Evolutionary conservation across 2,329 filamentous ascomycete genomes (phyloP).

Genomic region (Dactylonectria estremocensis): DNA sequence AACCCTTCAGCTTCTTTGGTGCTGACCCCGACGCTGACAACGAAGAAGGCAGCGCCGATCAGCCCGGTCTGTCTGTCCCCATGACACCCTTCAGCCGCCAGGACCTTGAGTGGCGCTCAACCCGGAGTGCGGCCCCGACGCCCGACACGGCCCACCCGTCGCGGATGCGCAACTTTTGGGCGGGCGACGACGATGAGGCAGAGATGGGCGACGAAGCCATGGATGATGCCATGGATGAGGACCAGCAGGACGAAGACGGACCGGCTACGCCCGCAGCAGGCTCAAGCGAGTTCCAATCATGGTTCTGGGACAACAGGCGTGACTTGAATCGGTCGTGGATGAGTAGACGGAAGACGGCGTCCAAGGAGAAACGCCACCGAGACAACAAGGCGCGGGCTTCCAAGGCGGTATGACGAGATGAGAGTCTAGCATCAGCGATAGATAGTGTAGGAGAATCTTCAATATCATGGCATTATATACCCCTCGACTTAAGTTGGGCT

Average conservation of each 20-base stretch:
- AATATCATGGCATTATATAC: not conserved
- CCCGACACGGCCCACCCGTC: slow-evolving; percentile 90
- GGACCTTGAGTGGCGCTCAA: slow-evolving; percentile 81
- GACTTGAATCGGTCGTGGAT: slow-evolving; percentile 78
- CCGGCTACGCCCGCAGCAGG: slow-evolving; percentile 43
- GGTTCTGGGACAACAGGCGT: slow-evolving; percentile 78
- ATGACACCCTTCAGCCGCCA: slow-evolving; percentile 87
- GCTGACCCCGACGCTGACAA: slow-evolving; percentile 60
- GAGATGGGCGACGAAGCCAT: slow-evolving; percentile 54
- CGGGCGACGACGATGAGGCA: slow-evolving; percentile 61
- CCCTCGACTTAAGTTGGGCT: not conserved
- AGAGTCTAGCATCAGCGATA: not conserved
- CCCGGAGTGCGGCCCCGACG: slow-evolving; percentile 93
- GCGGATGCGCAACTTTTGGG: slow-evolving; percentile 73
- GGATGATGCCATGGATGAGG: slow-evolving; percentile 50
- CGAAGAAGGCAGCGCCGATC: slow-evolving; percentile 58
- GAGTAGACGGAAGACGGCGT: slow-evolving; percentile 72
- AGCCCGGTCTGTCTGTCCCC: slow-evolving; percentile 61
- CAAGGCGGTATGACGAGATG: slow-evolving; percentile 51
- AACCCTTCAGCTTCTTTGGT: slow-evolving; percentile 86
- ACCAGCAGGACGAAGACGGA: slow-evolving; percentile 48
- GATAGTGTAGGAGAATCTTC: not conserved
- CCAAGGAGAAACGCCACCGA: slow-evolving; percentile 77
- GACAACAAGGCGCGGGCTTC: slow-evolving; percentile 73
- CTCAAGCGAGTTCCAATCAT: slow-evolving; percentile 73